phyloP scores from a whole-genome alignment of 1,284 basidiomycete genomes.

The Coniophora puteana region DNA sequence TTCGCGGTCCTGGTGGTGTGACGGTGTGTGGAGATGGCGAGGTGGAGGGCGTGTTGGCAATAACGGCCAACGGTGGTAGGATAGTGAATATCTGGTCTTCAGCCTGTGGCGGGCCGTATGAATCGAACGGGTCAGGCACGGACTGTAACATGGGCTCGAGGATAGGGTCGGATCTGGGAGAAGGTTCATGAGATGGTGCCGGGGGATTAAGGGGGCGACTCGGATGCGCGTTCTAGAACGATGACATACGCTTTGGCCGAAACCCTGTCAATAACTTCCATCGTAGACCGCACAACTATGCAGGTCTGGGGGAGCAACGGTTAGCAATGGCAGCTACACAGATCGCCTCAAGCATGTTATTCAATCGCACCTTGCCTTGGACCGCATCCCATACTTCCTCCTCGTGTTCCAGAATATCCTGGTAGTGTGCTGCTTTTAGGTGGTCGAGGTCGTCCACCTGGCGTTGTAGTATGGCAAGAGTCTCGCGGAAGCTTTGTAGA shows the following conservation, averaged over 20 bases:
- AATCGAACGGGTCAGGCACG: conserved; percentile 90
- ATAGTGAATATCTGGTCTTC: conserved; percentile 94
- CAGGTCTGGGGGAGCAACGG: conserved; percentile 46
- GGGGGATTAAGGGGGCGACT: conserved; percentile 3
- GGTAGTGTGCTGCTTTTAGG: conserved; percentile 77
- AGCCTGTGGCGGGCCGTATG: conserved; percentile 83
- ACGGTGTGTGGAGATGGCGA: conserved; percentile 45
- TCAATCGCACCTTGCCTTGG: conserved; percentile 63
- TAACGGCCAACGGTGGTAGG: conserved; percentile 77
- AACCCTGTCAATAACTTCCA: conserved; percentile 81
- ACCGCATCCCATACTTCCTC: conserved; percentile 92
- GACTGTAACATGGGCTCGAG: conserved; percentile 88
- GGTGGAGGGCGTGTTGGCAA: conserved; percentile 52
- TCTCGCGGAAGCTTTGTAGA: conserved; percentile 81
- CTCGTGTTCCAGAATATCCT: conserved; percentile 88
- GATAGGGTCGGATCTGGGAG: conserved; percentile 76
- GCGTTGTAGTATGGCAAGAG: conserved; percentile 77
- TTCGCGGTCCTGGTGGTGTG: conserved; percentile 35
- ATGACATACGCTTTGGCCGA: conserved; percentile 83
- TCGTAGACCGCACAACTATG: conserved; percentile 72
- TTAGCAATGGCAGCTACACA: no score
- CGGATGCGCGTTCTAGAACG: conserved; percentile 2
- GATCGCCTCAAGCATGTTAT: no score
- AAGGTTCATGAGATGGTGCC: conserved; percentile 17
- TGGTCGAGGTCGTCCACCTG: conserved; percentile 89